These are phyloP conservation scores for Phlebopus sp. DNA, from an alignment of 1,284 basidiomycete genomes.

Conservation along the genomic window DNA sequence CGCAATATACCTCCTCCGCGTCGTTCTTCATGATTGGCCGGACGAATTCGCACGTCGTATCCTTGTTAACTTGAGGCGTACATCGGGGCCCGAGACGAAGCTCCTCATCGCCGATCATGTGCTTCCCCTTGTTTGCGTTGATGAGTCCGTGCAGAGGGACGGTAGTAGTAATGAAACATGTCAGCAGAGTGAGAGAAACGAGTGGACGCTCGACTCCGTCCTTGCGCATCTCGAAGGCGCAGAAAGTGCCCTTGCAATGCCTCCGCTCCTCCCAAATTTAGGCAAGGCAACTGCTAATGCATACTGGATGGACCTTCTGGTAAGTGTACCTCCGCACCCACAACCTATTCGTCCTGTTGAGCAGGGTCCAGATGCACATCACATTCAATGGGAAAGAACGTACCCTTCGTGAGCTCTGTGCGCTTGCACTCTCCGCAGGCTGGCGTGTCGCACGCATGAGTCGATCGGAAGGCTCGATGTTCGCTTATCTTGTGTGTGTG, in stretches of 20 bases:
- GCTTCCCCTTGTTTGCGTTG: slow-evolving; percentile 63
- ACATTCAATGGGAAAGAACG: slow-evolving; percentile 71
- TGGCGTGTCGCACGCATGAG: slow-evolving; percentile 65
- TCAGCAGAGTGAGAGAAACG: slow-evolving; percentile 11
- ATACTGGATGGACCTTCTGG: slow-evolving; percentile 72
- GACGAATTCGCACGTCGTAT: slow-evolving; percentile 55
- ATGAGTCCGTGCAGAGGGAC: slow-evolving; percentile 35
- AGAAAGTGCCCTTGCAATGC: slow-evolving; percentile 43
- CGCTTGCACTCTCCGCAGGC: slow-evolving; percentile 56
- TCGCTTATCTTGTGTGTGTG: slow-evolving; percentile 64
- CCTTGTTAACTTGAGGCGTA: slow-evolving; percentile 49
- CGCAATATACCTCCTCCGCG: slow-evolving; percentile 65
- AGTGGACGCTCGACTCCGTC: slow-evolving; percentile 26
- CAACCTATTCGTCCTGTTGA: not conserved
- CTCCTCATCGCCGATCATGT: slow-evolving; percentile 68
- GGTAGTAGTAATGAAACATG: slow-evolving; percentile 5
- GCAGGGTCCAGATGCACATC: slow-evolving; percentile 57
- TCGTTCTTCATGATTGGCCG: slow-evolving; percentile 75
- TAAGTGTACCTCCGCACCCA: slow-evolving; percentile 28
- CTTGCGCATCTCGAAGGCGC: slow-evolving; percentile 41
- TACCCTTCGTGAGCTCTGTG: slow-evolving; percentile 61
- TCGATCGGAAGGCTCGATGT: slow-evolving; percentile 56
- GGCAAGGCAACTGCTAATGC: slow-evolving; percentile 69
- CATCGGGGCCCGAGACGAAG: slow-evolving; percentile 49
- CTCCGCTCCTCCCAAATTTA: slow-evolving; percentile 63